phyloP scores from a whole-genome alignment of 192 early-diverging fungal genomes.

The Linnemannia exigua region DNA sequence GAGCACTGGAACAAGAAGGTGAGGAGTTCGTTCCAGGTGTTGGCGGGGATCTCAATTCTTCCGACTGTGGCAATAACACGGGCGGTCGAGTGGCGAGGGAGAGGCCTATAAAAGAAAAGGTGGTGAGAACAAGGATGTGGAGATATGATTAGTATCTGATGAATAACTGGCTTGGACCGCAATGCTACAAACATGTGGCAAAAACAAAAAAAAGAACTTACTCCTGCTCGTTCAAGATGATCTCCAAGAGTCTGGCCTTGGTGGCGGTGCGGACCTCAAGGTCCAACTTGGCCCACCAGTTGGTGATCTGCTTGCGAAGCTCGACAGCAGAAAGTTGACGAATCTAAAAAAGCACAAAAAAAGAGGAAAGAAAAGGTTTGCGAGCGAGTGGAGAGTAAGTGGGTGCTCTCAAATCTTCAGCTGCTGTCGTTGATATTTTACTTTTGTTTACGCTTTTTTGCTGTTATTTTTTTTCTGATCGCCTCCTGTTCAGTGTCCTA shows the following conservation, averaged over 20 bases:
- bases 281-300: constrained; percentile 81
- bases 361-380: neutral
- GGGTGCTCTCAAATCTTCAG: neutral
- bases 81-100: constrained; percentile 84
- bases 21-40: constrained; percentile 85
- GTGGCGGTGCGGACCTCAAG: constrained; percentile 67
- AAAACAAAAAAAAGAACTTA: constrained; percentile 40
- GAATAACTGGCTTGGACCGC: neutral
- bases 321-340: constrained; percentile 92
- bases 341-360: constrained; percentile 49
- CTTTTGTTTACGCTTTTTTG: constrained; percentile 5
- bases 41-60: constrained; percentile 81
- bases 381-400: neutral
- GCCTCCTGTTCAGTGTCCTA: neutral
- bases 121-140: neutral
- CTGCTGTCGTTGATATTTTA: neutral
- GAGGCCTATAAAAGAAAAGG: constrained; percentile 57
- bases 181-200: neutral
- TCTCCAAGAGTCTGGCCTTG: constrained; percentile 75
- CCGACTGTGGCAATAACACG: constrained; percentile 92
- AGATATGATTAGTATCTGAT: neutral
- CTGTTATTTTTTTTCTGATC: neutral
- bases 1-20: constrained; percentile 87
- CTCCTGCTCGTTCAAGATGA: constrained; percentile 79
- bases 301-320: constrained; percentile 83